A percentile compares a stretch with the other conserved stretches of the same genome.
Conservation (phyloP, 2,329 filamentous ascomycete genomes). For the Cladosporium sp. region DNA sequence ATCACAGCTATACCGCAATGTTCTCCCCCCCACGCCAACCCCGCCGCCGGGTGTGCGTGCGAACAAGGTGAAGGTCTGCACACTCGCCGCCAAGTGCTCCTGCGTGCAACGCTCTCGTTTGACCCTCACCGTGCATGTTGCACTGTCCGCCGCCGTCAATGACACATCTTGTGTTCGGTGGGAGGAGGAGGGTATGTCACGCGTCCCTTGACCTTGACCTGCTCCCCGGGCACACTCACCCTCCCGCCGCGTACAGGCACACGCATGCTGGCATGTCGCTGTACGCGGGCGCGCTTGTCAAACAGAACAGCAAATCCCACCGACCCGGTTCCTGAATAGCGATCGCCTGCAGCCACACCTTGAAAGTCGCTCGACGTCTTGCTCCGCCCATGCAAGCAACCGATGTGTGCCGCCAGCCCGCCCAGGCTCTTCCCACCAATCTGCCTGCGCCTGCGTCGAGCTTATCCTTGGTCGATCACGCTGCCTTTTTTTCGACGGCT, state of each 20-base stretch:
- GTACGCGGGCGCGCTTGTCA: constrained; percentile 22
- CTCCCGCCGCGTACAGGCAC: constrained; percentile 18
- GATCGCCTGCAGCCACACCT: constrained; percentile 35
- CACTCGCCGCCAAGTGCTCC: not conserved
- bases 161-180: not conserved
- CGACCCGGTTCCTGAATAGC: constrained; percentile 29
- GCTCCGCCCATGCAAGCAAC: constrained; percentile 16
- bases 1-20: not conserved
- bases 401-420: constrained; percentile 12
- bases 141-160: not conserved
- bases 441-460: constrained; percentile 15
- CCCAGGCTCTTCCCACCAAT: constrained; percentile 16
- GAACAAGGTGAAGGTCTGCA: not conserved
- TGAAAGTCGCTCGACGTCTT: constrained; percentile 29
- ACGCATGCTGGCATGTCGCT: constrained; percentile 32
- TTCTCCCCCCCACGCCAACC: constrained; percentile 4
- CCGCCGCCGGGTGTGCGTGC: constrained; percentile 11
- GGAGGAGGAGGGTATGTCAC: constrained; percentile 1
- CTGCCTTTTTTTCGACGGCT: not conserved
- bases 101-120: constrained; percentile 9
- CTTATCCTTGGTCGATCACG: constrained; percentile 11
- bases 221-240: not conserved
- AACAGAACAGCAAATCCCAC: constrained; percentile 23
- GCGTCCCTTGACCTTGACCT: not conserved
- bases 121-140: not conserved